Evolutionary conservation across 768 basidiomycete genomes (phyloP), one percentile per base, ranked within the genome.

Genomic region (Lactifluus piperatus): DNA sequence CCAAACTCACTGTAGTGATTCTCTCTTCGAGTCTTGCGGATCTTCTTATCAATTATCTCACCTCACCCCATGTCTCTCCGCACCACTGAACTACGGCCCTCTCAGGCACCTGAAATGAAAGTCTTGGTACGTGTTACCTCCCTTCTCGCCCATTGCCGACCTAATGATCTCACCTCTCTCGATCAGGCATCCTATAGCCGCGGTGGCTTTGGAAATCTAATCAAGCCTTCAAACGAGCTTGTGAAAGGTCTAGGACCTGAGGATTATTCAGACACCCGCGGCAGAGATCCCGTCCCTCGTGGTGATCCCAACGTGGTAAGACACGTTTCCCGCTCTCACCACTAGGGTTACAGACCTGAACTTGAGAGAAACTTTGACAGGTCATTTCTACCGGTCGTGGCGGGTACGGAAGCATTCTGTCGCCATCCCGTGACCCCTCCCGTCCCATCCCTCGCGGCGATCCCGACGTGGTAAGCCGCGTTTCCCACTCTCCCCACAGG

Each of bases 351-450:
- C 34, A 9, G 34, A 34, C 10, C 34, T 9, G 10, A 32, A 32
- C 10, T 10, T 32, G 30, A 32, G 6, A 10, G 30, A 3, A 34
- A 1, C 13, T 5, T 34, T 3, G 34, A 3, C 10, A 18, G 81
- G 73, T 59, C 77, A 75, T 73, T 62, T 83, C 81, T 20, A 79
- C 79, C 44, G 92, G 92, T 11, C 82, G 91, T 51, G 91, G 92
- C 26, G 92, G 92, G 16, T 80, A 80, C 8, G 92, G 91, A 9
- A 94, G 94, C 76, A 83, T 94, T 51, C 83, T 88, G 57, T 86
- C 89, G 2, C 84, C 84, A 0, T 89, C 88, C 24, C 80, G 83
- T 36, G 84, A 83, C 53, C 51, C 71, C 59, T 50, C 56, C 11
- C 60, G 62, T 37, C 76, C 73, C 20, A 63, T 50, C 45, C 43